Evolutionary conservation across 2,329 filamentous ascomycete genomes (phyloP).

Genomic region (Rhynchosporium secalis): DNA sequence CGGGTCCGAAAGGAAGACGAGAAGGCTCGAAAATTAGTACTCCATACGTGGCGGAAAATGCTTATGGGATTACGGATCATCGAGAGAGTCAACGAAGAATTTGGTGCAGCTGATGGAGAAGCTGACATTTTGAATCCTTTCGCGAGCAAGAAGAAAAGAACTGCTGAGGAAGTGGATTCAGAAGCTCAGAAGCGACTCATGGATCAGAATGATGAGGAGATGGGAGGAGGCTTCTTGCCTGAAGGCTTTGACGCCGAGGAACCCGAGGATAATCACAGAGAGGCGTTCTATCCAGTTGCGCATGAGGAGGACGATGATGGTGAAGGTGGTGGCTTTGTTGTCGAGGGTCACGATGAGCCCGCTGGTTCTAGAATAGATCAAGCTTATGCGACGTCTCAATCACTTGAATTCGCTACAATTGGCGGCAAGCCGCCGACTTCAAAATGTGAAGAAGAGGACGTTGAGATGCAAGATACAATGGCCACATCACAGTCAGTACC

Average conservation of each 20-base stretch:
- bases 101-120: slow-evolving; percentile 60
- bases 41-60: slow-evolving; percentile 84
- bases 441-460: slow-evolving; percentile 26
- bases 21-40: slow-evolving; percentile 72
- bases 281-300: slow-evolving; percentile 38
- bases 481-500: slow-evolving; percentile 9
- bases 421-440: background rate
- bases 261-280: slow-evolving; percentile 20
- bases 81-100: slow-evolving; percentile 73
- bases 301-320: slow-evolving; percentile 33
- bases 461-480: slow-evolving; percentile 21
- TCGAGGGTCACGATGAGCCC: slow-evolving; percentile 33
- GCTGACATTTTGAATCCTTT: slow-evolving; percentile 57
- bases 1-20: slow-evolving; percentile 76
- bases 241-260: slow-evolving; percentile 55
- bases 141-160: slow-evolving; percentile 44
- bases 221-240: slow-evolving; percentile 62
- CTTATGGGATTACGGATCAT: slow-evolving; percentile 82
- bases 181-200: slow-evolving; percentile 35
- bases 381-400: slow-evolving; percentile 31
- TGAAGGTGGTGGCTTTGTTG: slow-evolving; percentile 33
- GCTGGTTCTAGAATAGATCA: slow-evolving; percentile 15
- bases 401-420: slow-evolving; percentile 21
- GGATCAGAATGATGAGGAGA: slow-evolving; percentile 48
- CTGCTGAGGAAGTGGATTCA: slow-evolving; percentile 35